Evolutionary conservation across 768 basidiomycete genomes (phyloP), one percentile per base, ranked within the genome.

Genomic region (Albatrellus ellisii): DNA sequence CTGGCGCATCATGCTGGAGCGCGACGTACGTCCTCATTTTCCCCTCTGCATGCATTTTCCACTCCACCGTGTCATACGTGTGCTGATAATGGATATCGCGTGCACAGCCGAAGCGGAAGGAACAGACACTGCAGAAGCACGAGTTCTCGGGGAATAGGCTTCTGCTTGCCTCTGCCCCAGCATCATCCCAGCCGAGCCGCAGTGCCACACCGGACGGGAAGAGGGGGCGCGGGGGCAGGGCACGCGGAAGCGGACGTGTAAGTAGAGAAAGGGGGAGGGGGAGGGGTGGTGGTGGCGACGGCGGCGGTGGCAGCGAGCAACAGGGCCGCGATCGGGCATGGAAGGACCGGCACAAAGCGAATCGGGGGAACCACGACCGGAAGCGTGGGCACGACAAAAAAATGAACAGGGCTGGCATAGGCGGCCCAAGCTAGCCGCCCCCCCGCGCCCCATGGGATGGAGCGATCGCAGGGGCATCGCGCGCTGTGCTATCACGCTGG

Each of bases 351-450:
- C 74, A 81, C 52, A 87, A 81, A 59, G 74, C 82, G 11, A 79
- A 77, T 39, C 64, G 72, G 36, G 77, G 59, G 2, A 90, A 89
- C 52, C 78, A 77, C 53, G 69, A 78, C 46, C 68, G 89, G 25
- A 89, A 84, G 58, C 64, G 84, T 40, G 91, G 87, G 0, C 83
- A 87, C 53, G 91, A 91, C 58, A 84, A 78, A 61, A 95, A 95
- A 65, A 78, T 92, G 83, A 69, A 73, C 8, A 71, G 66, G 45
- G 73, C 65, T 43, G 83, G 75, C n/a, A n/a, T n/a, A n/a, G n/a
- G n/a, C n/a, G n/a, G n/a, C n/a, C n/a, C n/a, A n/a, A n/a, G n/a
- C n/a, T n/a, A n/a, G n/a, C n/a, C n/a, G n/a, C n/a, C n/a, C n/a
- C n/a, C n/a, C n/a, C n/a, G n/a, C n/a, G n/a, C n/a, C n/a, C n/a